Evolutionary conservation across 805 yeast species (phyloP).

Genomic region (Candida methanosorbosa): DNA sequence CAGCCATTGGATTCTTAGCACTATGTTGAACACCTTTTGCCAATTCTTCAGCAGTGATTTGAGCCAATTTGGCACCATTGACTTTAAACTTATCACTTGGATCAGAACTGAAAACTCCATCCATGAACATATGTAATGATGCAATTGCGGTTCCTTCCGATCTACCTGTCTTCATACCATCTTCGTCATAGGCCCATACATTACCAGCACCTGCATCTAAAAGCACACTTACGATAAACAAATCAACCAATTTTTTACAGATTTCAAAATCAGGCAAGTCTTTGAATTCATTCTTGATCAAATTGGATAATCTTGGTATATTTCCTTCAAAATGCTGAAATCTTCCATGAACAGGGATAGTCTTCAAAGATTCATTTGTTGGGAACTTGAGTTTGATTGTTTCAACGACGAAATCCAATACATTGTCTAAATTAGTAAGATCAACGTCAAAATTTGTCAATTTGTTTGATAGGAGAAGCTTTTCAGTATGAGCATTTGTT

Average conservation of each 20-base stretch:
- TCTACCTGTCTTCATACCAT: constrained; percentile 28
- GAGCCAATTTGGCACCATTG: constrained; percentile 30
- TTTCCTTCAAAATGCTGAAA: constrained; percentile 57
- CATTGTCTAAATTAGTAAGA: constrained; percentile 28
- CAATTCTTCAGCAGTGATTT: constrained; percentile 28
- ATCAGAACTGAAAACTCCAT: constrained; percentile 33
- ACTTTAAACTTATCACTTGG: constrained; percentile 30
- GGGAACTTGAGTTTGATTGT: constrained; percentile 40
- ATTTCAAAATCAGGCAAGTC: constrained; percentile 28
- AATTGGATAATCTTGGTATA: constrained; percentile 31
- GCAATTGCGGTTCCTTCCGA: constrained; percentile 63
- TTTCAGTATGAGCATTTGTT: constrained; percentile 34
- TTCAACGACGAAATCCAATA: constrained; percentile 36
- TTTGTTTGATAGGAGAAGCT: constrained; percentile 27
- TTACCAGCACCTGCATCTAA: constrained; percentile 67
- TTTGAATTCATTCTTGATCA: constrained; percentile 31
- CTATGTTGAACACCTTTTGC: constrained; percentile 39
- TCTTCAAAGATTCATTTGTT: constrained; percentile 25
- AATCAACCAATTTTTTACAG: constrained; percentile 45
- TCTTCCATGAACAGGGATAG: constrained; percentile 60
- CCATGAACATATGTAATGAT: constrained; percentile 41
- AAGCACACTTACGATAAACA: constrained; percentile 51
- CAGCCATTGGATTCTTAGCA: constrained; percentile 39
- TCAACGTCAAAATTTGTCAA: constrained; percentile 39
- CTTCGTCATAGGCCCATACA: constrained; percentile 41